Base-by-base conservation (phyloP, 73 alveolate genomes). In the Stentor roeselii region DNA sequence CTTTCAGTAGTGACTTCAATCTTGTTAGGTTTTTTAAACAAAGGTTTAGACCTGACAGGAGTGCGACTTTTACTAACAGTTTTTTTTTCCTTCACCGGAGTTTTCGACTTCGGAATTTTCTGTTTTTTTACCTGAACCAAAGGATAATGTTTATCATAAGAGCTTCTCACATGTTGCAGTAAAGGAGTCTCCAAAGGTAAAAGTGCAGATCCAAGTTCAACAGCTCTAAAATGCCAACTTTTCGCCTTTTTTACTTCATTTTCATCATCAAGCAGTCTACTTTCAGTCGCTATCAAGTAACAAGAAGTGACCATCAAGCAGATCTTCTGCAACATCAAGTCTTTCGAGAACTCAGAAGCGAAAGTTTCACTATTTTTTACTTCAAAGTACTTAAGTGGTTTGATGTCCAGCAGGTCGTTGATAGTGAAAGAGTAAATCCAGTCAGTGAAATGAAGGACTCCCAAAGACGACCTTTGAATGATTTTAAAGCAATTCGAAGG, bases 221-320 rank as follows among this genome's bases (percentile, higher is more conserved):
- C 92, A 14, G 99, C 97, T 83, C 90, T 91, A 76, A 91, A 93
- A 84, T 95, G 99, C 93, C 94, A 95, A 82, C 86, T 90, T 78
- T 95, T 96, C 0, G 93, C 86, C 92, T 90, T 75, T 60, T 74
- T 41, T 75, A 59, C 76, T 88, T 76, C 75, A 84, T 67, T 40
- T 89, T 39, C 90, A 90, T 78, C 37, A 42, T 89, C 90, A 60
- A 95, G 85, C 76, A 95, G 92, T 85, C 99, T 84, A 36, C 85
- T 88, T 83, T 95, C 99, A 60, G 98, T 95, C 1, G 96, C 98
- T 82, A 95, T 95, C 82, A 97, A 93, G 76, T 92, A 95, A 76
- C 91, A 95, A 30, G 97, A 88, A 0, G 92, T 95, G 27, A 95
- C 91, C 39, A 95, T 85, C 89, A 90, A 90, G 59, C 58, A 14